Evolutionary conservation across 2,329 filamentous ascomycete species (phyloP).

Genomic region (Calonectria pteridis): DNA sequence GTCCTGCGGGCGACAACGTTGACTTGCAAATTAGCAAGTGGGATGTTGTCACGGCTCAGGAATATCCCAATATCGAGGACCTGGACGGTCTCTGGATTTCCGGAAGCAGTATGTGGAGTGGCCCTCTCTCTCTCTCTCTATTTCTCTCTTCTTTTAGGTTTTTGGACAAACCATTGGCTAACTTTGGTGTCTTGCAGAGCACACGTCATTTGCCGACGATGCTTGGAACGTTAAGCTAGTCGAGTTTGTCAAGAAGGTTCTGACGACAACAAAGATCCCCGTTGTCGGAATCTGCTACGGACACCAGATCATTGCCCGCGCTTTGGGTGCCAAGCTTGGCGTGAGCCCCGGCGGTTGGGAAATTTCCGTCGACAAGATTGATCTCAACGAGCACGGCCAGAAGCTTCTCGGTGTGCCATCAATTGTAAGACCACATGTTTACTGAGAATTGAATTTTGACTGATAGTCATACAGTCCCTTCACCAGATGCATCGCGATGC

Average conservation of each 20-base stretch:
- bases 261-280: constrained; percentile 45
- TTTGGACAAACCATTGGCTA: not conserved
- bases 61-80: constrained; percentile 44
- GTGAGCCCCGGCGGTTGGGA: constrained; percentile 57
- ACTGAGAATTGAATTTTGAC: not conserved
- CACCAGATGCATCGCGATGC: constrained; percentile 62
- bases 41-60: constrained; percentile 46
- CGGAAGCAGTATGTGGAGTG: constrained; percentile 47
- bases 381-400: constrained; percentile 52
- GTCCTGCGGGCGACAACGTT: constrained; percentile 30
- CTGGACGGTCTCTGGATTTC: constrained; percentile 49
- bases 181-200: constrained; percentile 32
- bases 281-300: constrained; percentile 61
- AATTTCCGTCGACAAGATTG: constrained; percentile 53
- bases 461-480: constrained; percentile 39
- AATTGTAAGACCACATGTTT: constrained; percentile 32
- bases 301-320: constrained; percentile 59
- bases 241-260: constrained; percentile 48
- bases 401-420: constrained; percentile 49
- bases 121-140: too few species aligned
- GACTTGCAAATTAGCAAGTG: constrained; percentile 45
- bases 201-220: constrained; percentile 54
- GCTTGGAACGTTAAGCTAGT: constrained; percentile 56
- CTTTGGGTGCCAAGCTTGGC: constrained; percentile 53
- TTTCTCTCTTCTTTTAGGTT: not conserved